Evolutionary conservation across 2,329 filamentous ascomycete genomes (phyloP).

Genomic region (Dryadomyces quercivorus): DNA sequence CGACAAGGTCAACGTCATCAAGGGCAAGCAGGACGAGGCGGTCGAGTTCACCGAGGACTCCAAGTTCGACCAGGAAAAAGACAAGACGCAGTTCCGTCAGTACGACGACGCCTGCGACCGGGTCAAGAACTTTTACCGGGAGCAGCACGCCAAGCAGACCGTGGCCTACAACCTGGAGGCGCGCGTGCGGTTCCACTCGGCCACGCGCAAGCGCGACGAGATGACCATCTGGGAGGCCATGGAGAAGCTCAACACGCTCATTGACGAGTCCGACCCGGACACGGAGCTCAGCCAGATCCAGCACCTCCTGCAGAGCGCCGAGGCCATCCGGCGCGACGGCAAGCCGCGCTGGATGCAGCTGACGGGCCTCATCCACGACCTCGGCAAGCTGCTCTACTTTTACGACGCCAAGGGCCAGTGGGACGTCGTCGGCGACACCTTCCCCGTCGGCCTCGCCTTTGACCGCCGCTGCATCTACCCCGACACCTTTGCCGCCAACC

Average conservation of each 20-base stretch:
- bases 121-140: conserved; percentile 77
- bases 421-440: conserved; percentile 85
- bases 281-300: conserved; percentile 80
- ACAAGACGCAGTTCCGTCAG: conserved; percentile 38
- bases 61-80: conserved; percentile 20
- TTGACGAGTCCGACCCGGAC: conserved; percentile 86
- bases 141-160: conserved; percentile 60
- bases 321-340: conserved; percentile 77
- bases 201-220: conserved; percentile 48
- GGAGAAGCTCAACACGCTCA: conserved; percentile 81
- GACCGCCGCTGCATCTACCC: conserved; percentile 67
- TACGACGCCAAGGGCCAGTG: conserved; percentile 79
- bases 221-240: conserved; percentile 89
- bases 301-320: conserved; percentile 77
- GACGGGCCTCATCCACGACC: conserved; percentile 64
- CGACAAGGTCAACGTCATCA: conserved; percentile 22
- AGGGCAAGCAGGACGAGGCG: conserved; percentile 11
- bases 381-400: conserved; percentile 71
- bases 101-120: conserved; percentile 74
- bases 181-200: conserved; percentile 56
- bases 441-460: conserved; percentile 66
- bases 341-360: conserved; percentile 76
- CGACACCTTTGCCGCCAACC: conserved; percentile 64
- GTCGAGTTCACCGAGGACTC: conserved; percentile 12
- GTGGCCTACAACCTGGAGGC: conserved; percentile 76